Evolutionary conservation across 345 rosid genomes (phyloP).

Genomic region (Turritis glabra): DNA sequence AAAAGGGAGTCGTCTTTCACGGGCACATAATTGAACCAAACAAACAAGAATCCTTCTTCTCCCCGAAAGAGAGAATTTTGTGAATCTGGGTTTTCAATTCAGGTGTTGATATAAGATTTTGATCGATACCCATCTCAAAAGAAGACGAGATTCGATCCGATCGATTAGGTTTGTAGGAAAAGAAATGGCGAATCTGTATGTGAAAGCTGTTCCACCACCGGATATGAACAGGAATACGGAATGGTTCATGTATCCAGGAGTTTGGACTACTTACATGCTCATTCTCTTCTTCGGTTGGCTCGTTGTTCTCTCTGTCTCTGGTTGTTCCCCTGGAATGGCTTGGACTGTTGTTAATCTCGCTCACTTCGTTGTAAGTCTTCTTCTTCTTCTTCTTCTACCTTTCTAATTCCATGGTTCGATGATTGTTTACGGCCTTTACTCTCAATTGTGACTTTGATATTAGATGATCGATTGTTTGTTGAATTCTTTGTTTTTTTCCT

Average conservation of each 20-base stretch:
- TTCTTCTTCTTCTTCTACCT: slow-evolving; percentile 1
- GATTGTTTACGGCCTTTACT: not conserved
- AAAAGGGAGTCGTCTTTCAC: slow-evolving; percentile 33
- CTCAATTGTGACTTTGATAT: not conserved
- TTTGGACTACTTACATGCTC: slow-evolving; percentile 76
- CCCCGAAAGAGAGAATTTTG: slow-evolving; percentile 1
- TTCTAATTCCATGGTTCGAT: not conserved
- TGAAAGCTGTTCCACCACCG: slow-evolving; percentile 68
- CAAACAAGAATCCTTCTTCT: not conserved
- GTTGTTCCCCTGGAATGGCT: slow-evolving; percentile 79
- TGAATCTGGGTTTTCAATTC: slow-evolving; percentile 24
- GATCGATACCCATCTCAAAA: not conserved
- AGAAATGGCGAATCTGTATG: slow-evolving; percentile 58
- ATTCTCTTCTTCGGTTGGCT: slow-evolving; percentile 78
- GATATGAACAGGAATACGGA: slow-evolving; percentile 85
- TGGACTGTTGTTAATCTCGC: slow-evolving; percentile 83
- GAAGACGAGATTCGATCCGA: slow-evolving; percentile 14
- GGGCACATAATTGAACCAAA: slow-evolving; percentile 22
- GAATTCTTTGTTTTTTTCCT: not conserved
- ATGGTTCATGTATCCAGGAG: slow-evolving; percentile 87
- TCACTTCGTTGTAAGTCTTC: slow-evolving; percentile 56
- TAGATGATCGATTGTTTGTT: not conserved
- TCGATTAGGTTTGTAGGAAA: not conserved
- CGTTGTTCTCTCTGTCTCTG: slow-evolving; percentile 59
- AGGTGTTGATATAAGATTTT: not conserved